Evolutionary conservation across 2,329 filamentous ascomycete species (phyloP), one percentile per base, ranked within the genome.

Genomic region (Aspergillus chevalieri): DNA sequence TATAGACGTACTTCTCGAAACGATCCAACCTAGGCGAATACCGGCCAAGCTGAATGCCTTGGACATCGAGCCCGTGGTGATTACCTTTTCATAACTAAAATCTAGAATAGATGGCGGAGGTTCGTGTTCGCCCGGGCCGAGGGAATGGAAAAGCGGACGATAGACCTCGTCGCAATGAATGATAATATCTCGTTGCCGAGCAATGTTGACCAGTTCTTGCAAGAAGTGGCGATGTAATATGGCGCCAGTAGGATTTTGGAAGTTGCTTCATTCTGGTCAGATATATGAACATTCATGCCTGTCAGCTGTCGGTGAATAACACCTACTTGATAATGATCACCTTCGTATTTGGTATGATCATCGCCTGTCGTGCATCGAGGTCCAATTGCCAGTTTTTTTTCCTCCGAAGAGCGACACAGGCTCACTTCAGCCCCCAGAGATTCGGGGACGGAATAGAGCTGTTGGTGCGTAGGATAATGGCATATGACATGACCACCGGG

Each of bases 1-100:
- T 49, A 94, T 76, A 0, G 72, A 69, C 4, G 65, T 63, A 65
- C 82, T 80, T 22, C 81, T 81, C 10, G 84, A 85, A 3, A 86
- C 87, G 50, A 92, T 77, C 90, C 90, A 96, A 28, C 90, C 90
- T 1, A 91, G 70, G 1, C 89, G 82, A 53, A 94, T 84, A 2
- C 90, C 89, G 1, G 89, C 88, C 4, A 95, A 73, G 2, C 86
- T 83, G 69, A 89, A 95, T 0, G 88, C 86, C 70, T 95, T 95
- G 22, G 86, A 92, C 74, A 94, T 82, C n/a, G 87, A 91, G 12
- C 89, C 85, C 0, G 87, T 93, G 10, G 82, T 81, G 28, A 95
- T 76, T 21, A 81, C 79, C 49, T 83, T 85, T 3, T 79, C 71
- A 67, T 94, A 93, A 41, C 83, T 84, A 41, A 93, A 73, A 0